These are phyloP conservation scores for Eucalyptus pauciflora DNA, from an alignment of 345 rosid genomes.

Conservation along the genomic window DNA sequence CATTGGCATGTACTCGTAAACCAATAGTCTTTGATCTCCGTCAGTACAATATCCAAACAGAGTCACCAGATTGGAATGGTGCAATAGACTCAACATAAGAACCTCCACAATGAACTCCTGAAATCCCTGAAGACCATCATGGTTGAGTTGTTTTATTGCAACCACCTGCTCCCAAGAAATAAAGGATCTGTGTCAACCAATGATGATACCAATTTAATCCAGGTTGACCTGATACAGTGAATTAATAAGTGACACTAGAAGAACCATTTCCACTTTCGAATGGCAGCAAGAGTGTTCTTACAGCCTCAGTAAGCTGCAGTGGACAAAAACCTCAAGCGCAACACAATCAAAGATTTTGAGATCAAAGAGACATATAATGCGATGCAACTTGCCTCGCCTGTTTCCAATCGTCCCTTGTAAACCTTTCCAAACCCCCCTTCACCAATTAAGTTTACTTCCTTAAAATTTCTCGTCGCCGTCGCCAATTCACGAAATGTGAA, in stretches of 20 bases:
- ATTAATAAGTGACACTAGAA: neutral
- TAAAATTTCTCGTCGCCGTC: conserved; percentile 57
- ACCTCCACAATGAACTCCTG: conserved; percentile 96
- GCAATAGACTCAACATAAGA: conserved; percentile 88
- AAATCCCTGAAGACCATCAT: conserved; percentile 80
- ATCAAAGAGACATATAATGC: neutral
- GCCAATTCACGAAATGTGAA: conserved; percentile 86
- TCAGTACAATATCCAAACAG: conserved; percentile 87
- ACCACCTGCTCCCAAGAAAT: conserved; percentile 47
- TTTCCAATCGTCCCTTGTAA: conserved; percentile 70
- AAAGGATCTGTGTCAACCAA: neutral
- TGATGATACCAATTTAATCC: neutral
- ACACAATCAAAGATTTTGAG: neutral
- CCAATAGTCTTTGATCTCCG: conserved; percentile 94
- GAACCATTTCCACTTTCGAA: neutral
- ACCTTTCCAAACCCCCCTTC: conserved; percentile 98
- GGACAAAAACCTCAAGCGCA: neutral
- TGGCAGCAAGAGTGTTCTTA: neutral
- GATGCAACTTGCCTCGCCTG: conserved; percentile 48
- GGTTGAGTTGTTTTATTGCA: conserved; percentile 86
- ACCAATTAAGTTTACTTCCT: conserved; percentile 70
- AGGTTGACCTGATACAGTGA: neutral
- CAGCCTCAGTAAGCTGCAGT: neutral
- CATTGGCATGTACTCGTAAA: conserved; percentile 89
- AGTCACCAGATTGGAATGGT: conserved; percentile 80